Evolutionary conservation across 2,329 filamentous ascomycete genomes (phyloP).

Genomic region (Claviceps humidiphila): DNA sequence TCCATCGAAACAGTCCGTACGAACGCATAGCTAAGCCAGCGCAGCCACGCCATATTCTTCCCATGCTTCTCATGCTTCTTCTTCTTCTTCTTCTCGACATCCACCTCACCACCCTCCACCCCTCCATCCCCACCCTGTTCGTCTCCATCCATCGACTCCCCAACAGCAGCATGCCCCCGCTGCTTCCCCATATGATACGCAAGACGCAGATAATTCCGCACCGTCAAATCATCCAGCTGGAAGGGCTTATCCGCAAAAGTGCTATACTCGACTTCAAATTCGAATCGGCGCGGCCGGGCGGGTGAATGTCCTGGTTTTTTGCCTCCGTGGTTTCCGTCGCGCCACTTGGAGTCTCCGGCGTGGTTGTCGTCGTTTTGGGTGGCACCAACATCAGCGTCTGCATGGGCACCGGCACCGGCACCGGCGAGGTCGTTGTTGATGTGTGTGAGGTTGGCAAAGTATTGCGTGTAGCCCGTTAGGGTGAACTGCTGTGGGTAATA

Average conservation of each 20-base stretch:
- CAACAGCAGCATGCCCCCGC: conserved; percentile 8
- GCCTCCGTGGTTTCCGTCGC: conserved; percentile 47
- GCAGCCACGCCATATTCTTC: conserved; percentile 59
- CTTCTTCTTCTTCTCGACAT: conserved; percentile 27
- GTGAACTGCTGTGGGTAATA: conserved; percentile 79
- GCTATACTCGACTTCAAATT: conserved; percentile 74
- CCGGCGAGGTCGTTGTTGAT: conserved; percentile 55
- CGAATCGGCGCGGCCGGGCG: conserved; percentile 50
- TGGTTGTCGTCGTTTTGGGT: not conserved
- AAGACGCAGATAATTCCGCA: conserved; percentile 65
- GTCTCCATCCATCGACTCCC: conserved; percentile 11
- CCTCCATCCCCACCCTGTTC: conserved; percentile 12
- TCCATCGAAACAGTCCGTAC: conserved; percentile 56
- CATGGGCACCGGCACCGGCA: conserved; percentile 11
- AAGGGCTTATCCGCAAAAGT: conserved; percentile 68
- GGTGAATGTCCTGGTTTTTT: conserved; percentile 38
- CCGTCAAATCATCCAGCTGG: conserved; percentile 68
- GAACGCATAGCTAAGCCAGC: conserved; percentile 68
- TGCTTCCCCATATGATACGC: conserved; percentile 58
- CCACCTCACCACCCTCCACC: conserved; percentile 8
- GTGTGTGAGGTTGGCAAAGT: conserved; percentile 83
- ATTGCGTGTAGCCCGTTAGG: conserved; percentile 71
- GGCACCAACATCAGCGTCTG: conserved; percentile 3
- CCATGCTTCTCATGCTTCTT: conserved; percentile 36
- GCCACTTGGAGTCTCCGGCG: conserved; percentile 35